phyloP scores from a whole-genome alignment of 139 green algal genomes.

The Zygnema circumcarinatum region DNA sequence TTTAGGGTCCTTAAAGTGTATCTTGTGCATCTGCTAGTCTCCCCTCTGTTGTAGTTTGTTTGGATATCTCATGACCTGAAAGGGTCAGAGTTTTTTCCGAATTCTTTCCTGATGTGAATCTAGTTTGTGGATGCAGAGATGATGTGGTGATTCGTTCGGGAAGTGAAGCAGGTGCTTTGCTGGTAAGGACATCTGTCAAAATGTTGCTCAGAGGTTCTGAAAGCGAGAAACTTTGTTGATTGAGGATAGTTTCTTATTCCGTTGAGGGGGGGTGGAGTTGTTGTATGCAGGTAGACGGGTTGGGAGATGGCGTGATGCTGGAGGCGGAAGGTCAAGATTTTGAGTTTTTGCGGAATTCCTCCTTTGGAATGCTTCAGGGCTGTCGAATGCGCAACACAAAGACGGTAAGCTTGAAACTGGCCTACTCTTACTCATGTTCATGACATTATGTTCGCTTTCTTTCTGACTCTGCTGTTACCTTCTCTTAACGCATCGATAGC shows the following conservation, averaged over 20 bases:
- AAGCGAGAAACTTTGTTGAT: too few species aligned
- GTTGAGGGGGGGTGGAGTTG: too few species aligned
- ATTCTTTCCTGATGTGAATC: too few species aligned
- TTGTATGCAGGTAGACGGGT: slow-evolving; percentile 87
- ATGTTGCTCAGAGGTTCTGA: too few species aligned
- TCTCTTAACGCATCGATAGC: neutral
- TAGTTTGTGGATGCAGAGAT: too few species aligned
- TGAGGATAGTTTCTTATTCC: too few species aligned
- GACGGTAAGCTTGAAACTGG: slow-evolving; percentile 67
- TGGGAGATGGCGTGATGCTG: slow-evolving; percentile 93
- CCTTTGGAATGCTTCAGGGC: slow-evolving; percentile 96
- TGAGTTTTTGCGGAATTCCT: slow-evolving; percentile 88
- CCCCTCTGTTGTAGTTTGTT: too few species aligned
- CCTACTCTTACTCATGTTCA: neutral
- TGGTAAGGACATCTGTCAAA: too few species aligned
- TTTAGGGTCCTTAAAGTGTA: too few species aligned
- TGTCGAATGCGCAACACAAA: slow-evolving; percentile 98
- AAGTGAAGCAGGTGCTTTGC: slow-evolving; percentile 81
- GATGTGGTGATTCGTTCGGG: slow-evolving; percentile 83
- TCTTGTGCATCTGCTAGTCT: too few species aligned
- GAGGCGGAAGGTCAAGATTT: slow-evolving; percentile 78
- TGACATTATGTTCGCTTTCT: neutral
- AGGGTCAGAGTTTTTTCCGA: too few species aligned
- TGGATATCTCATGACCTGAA: too few species aligned
- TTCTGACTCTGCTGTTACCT: neutral